Evolutionary conservation across 371 early-diverging fungal genomes (phyloP).

Genomic region (Funneliformis caledonium): DNA sequence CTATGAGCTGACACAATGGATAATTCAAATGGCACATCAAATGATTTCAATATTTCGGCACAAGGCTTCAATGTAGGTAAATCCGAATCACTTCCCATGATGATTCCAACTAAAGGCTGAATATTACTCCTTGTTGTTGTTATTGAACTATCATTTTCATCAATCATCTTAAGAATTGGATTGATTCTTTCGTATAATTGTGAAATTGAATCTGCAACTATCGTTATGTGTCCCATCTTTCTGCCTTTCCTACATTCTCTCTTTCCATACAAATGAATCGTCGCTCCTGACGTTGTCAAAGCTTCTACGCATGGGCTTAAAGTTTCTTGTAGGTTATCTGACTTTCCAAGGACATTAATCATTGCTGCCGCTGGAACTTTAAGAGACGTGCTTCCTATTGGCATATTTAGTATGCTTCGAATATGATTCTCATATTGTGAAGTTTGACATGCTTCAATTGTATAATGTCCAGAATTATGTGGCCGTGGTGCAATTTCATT

Average conservation of each 20-base stretch:
- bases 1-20: constrained; percentile 97
- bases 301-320: constrained; percentile 72
- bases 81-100: constrained; percentile 98
- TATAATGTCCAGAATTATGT: constrained; percentile 98
- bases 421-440: constrained; percentile 97
- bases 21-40: constrained; percentile 92
- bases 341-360: constrained; percentile 91
- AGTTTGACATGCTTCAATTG: constrained; percentile 95
- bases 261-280: constrained; percentile 95
- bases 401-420: constrained; percentile 90
- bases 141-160: constrained; percentile 50
- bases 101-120: constrained; percentile 87
- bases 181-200: constrained; percentile 66
- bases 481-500: constrained; percentile 98
- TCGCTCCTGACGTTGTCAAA: constrained; percentile 79
- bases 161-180: constrained; percentile 68
- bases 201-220: constrained; percentile 83
- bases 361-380: constrained; percentile 92
- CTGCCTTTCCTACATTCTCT: constrained; percentile 82
- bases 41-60: constrained; percentile 82
- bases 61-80: constrained; percentile 92
- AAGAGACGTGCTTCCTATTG: constrained; percentile 87
- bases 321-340: constrained; percentile 61
- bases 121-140: constrained; percentile 49
- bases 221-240: constrained; percentile 97